Evolutionary conservation across 345 rosid species (phyloP), one percentile per base, ranked within the genome.

Genomic region (Schrenkiella parvula): DNA sequence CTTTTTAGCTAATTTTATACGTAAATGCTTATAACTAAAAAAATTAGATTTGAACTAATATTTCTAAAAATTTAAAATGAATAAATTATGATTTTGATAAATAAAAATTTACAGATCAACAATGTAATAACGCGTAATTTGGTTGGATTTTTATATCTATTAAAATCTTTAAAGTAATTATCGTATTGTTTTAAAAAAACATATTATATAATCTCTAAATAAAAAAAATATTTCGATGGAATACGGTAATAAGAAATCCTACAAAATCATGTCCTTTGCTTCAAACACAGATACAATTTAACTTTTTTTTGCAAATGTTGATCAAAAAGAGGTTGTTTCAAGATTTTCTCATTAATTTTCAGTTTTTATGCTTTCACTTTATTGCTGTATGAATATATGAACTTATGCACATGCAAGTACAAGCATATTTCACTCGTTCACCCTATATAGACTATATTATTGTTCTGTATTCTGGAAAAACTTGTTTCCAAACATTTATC

Each of bases 341-440:
- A 63, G 63, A 72, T 60, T 29, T 60, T 53, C n/a, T 63, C 64
- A 63, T 53, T 63, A 72, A 51, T 29, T 72, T 42, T 22, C n/a
- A 31, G 42, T 42, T 15, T n/a, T 22, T 42, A 54, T 43, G 21
- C 48, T 44, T 55, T 44, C 50, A 23, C 70, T 73, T 73, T 73
- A 13, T 64, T 23, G 25, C 17, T 35, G 50, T 55, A 44, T 50
- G 51, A 55, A 64, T 53, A 70, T 38, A 41, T 52, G 9, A 17
- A 64, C 34, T 64, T 47, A 0, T 65, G 42, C 54, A 5, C 6
- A 3, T 26, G 37, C 44, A 72, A 42, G 2, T 17, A 55, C 58
- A 65, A 4, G 28, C 13, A 54, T 53, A 31, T 60, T 6, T 31
- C 55, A 51, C 34, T 50, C 22, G 9, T 56, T 35, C 14, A 37